Base-by-base conservation (phyloP, 2,329 filamentous ascomycete genomes). In the Stemphylium lycopersici region DNA sequence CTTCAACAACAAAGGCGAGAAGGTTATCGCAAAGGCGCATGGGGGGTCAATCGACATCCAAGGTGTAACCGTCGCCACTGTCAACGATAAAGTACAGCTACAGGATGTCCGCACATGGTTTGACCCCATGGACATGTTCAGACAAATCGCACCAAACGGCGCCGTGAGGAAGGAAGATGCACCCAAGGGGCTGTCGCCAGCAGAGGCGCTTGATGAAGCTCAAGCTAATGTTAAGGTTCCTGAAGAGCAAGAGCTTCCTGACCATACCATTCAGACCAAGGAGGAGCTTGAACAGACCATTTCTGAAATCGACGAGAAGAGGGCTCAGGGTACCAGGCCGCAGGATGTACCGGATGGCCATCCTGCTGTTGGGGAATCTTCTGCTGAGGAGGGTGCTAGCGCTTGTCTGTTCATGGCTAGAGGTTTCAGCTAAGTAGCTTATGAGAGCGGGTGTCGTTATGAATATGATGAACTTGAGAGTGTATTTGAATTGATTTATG, bases 121-220 rank as follows among this genome's bases (percentile, higher is more conserved):
- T 61, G 86, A 89, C 63, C 84, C 87, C 0, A 74, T 87, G 67
- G 81, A 85, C 36, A 87, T 89, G 85, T 89, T 89, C 67, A 77
- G 84, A 4, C 86, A 88, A 74, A 88, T 89, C 44, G 80, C 80
- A 1, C 79, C 80, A 0, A 63, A 78, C 12, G 80, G 81, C 7
- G 72, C 80, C 20, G 78, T 81, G 43, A 79, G 77, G 67, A 80
- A 77, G 57, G 73, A 79, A 43, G 64, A 67, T 5, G 70, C 79
- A 39, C 69, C 72, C 36, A 68, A 71, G 52, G 70, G 67, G 11
- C 67, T 79, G 41, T 50, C 59, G 8, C 62, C 70, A 1, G 61
- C 55, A 6, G 67, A 72, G 4, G 66, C 67, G 3, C 26, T 73
- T 4, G 70, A 72, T 18, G 59, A 65, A 45, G 48, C 48, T 16